phyloP scores from a whole-genome alignment of 139 green algal genomes.

The Chlorella sp. region DNA sequence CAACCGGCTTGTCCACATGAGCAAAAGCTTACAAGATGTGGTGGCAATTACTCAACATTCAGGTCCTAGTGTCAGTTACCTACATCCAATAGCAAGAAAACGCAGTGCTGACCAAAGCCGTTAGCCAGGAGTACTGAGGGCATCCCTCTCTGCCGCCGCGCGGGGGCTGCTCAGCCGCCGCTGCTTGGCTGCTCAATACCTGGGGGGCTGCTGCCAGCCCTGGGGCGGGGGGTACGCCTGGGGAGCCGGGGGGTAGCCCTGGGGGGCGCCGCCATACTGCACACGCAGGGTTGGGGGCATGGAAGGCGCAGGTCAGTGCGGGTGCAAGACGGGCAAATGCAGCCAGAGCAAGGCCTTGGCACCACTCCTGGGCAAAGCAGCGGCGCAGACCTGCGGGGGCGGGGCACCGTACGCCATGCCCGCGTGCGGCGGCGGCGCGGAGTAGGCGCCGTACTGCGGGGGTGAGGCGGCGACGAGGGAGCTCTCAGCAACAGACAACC shows the following conservation, averaged over 20 bases:
- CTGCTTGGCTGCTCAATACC: background rate
- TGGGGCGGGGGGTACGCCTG: slow-evolving; percentile 41
- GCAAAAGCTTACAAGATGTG: too few species aligned
- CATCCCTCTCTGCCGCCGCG: background rate
- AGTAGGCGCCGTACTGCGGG: slow-evolving; percentile 23
- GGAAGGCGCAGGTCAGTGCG: too few species aligned
- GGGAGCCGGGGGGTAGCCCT: slow-evolving; percentile 25
- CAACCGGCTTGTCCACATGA: too few species aligned
- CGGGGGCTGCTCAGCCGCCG: background rate
- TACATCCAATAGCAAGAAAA: too few species aligned
- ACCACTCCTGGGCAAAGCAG: background rate
- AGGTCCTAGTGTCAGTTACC: too few species aligned
- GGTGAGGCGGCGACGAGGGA: background rate
- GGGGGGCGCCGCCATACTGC: slow-evolving; percentile 24
- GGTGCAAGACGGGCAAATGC: too few species aligned
- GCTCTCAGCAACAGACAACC: too few species aligned
- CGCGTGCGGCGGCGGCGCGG: slow-evolving; percentile 8
- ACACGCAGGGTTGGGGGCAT: background rate
- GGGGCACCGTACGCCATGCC: slow-evolving; percentile 15
- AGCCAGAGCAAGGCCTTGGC: too few species aligned
- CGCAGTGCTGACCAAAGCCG: too few species aligned
- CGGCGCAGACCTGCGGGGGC: background rate
- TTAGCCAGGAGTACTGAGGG: too few species aligned
- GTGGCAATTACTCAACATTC: too few species aligned
- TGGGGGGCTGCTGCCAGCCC: slow-evolving; percentile 20